Conservation (phyloP, 1,284 basidiomycete genomes). For the Papiliotrema fonsecae region DNA sequence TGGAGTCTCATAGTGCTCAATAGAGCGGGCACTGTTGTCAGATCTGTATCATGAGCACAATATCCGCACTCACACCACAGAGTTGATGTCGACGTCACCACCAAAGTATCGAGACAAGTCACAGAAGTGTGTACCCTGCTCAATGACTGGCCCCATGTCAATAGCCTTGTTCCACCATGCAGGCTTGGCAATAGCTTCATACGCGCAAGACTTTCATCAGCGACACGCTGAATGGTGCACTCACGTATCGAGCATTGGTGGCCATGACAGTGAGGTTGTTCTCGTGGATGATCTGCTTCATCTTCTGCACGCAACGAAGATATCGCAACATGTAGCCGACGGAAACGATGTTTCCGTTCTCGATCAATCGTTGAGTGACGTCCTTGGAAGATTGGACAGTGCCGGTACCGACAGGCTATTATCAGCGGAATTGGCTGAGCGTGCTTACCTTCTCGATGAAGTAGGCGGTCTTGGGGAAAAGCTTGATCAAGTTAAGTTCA, state of each 20-base stretch:
- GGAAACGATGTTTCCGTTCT: conserved; percentile 73
- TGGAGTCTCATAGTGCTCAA: conserved; percentile 87
- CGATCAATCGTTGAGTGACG: conserved; percentile 63
- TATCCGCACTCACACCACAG: conserved; percentile 54
- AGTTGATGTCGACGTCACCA: conserved; percentile 85
- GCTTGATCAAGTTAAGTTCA: conserved; percentile 81
- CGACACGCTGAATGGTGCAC: too few relatives aligned
- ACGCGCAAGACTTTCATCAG: conserved; percentile 60
- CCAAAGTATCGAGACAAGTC: conserved; percentile 86
- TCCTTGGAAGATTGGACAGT: conserved; percentile 56
- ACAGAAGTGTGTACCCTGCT: conserved; percentile 85
- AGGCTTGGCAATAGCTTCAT: conserved; percentile 79
- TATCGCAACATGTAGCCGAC: conserved; percentile 92
- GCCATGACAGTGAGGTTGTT: conserved; percentile 96
- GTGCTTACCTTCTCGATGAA: conserved; percentile 74
- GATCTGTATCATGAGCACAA: not conserved
- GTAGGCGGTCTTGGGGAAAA: conserved; percentile 84
- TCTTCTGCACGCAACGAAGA: conserved; percentile 90
- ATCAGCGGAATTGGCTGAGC: not conserved
- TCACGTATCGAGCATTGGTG: conserved; percentile 88
- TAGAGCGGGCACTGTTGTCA: conserved; percentile 61
- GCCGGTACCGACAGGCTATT: conserved; percentile 76
- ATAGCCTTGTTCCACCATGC: conserved; percentile 98
- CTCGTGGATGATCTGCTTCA: conserved; percentile 94
- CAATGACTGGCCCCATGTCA: conserved; percentile 77